Conservation (phyloP, 345 rosid species). For the Heritiera fomes region DNA sequence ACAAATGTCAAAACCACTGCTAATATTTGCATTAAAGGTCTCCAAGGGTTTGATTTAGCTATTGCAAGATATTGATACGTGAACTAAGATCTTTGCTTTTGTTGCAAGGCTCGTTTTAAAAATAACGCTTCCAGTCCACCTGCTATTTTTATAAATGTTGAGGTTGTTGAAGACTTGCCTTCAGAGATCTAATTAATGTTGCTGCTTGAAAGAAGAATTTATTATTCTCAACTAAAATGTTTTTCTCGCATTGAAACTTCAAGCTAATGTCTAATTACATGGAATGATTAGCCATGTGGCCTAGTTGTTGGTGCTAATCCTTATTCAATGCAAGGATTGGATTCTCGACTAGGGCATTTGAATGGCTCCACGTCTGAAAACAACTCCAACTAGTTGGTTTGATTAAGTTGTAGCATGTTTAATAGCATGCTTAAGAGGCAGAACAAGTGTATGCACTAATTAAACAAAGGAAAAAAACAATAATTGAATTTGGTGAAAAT, state of each 20-base stretch:
- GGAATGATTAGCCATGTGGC: neutral
- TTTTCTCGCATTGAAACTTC: neutral
- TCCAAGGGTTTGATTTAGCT: slow-evolving; percentile 11
- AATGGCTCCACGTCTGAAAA: neutral
- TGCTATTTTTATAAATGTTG: neutral
- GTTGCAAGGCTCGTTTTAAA: slow-evolving; percentile 3
- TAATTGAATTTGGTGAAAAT: neutral
- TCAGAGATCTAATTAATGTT: neutral
- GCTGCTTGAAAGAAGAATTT: neutral
- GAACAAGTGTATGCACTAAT: no score
- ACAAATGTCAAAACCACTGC: neutral
- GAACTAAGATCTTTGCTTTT: slow-evolving; percentile 15
- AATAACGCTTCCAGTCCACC: neutral
- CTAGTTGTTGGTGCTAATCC: neutral
- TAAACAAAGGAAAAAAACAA: neutral
- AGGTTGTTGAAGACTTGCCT: neutral
- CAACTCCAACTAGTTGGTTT: no score
- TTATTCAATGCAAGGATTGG: neutral
- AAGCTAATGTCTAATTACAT: neutral
- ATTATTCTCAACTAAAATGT: neutral
- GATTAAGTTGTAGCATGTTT: no score
- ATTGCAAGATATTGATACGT: neutral
- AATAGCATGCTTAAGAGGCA: no score
- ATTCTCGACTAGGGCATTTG: no score
- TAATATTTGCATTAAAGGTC: neutral